phyloP scores from a whole-genome alignment of 2,329 filamentous ascomycete genomes.

The Sporothrix pallida region DNA sequence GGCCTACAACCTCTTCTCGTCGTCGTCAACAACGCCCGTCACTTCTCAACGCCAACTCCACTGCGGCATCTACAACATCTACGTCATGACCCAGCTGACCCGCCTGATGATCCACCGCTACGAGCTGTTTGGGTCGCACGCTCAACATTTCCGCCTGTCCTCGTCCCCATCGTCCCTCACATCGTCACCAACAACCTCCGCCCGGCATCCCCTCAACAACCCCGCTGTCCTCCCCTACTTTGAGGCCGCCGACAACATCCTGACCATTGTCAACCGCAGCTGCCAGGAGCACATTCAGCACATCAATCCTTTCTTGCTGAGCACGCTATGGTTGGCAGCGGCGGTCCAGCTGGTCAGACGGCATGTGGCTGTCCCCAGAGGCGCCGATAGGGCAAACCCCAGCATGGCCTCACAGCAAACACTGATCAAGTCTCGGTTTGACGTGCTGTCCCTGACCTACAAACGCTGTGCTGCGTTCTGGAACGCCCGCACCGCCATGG shows the following conservation, averaged over 20 bases:
- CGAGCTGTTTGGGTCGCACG: slow-evolving; percentile 22
- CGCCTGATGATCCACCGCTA: slow-evolving; percentile 29
- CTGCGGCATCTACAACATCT: slow-evolving; percentile 31
- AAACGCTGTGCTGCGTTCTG: slow-evolving; percentile 27
- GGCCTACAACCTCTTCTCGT: background rate
- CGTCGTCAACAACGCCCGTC: background rate
- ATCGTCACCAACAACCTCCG: background rate
- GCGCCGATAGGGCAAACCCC: too few relatives aligned
- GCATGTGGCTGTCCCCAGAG: background rate
- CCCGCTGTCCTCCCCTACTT: slow-evolving; percentile 25
- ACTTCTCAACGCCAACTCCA: slow-evolving; percentile 25
- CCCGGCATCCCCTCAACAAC: background rate
- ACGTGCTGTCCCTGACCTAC: slow-evolving; percentile 30
- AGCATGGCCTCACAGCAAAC: background rate
- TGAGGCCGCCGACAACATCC: slow-evolving; percentile 31
- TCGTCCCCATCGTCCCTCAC: background rate
- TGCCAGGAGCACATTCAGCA: slow-evolving; percentile 25
- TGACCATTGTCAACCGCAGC: slow-evolving; percentile 31
- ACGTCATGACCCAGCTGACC: slow-evolving; percentile 30
- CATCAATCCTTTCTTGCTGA: slow-evolving; percentile 30
- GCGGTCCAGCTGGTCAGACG: slow-evolving; percentile 27
- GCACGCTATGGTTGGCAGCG: slow-evolving; percentile 26
- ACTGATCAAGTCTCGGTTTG: slow-evolving; percentile 31
- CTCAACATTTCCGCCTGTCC: background rate
- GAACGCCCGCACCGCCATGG: slow-evolving; percentile 30